Evolutionary conservation across 805 yeast genomes (phyloP), one percentile per base, ranked within the genome.

Genomic region (Pichia kluyveri): DNA sequence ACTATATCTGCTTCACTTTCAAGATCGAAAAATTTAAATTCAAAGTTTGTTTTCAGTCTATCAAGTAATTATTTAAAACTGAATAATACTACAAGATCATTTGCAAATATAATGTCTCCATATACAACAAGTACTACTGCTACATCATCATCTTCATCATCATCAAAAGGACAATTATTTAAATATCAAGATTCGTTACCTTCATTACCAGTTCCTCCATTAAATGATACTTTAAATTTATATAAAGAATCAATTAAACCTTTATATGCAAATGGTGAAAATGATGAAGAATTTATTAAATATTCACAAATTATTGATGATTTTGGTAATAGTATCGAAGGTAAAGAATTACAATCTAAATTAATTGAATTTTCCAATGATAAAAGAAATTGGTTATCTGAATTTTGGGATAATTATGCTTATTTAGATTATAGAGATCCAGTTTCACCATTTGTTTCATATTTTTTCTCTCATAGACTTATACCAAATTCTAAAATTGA

Each of bases 391-490:
- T 91, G 99, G 99, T 73, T 91, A 59, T 77, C 85, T 42, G 83
- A 79, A 51, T 88, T 83, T 75, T 91, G 99, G 99, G 96, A 91
- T 65, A 84, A 86, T 58, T 86, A 85, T 56, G 96, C 96, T 19
- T 91, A 91, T 68, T 72, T 91, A 71, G 80, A 84, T 39, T 90
- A 88, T 69, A 76, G 93, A 55, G 98, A 88, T 66, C 96, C 98
- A 0, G 86, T 91, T n/a, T 86, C 86, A 28, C 97, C 98, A 12
- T 90, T 82, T 61, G 96, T 88, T 37, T 85, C 96, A 19, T 91
- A 91, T 70, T 93, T 88, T 58, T 91, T 78, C 69, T 76, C 82
- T 46, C 96, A 91, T 70, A 83, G 79, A 65, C 91, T 86, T 58
- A 66, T 83, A 51, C 37, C 37, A 34, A 75, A 79, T 53, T 65